Evolutionary conservation across 2,329 filamentous ascomycete species (phyloP).

Genomic region (Microdochium paspali): DNA sequence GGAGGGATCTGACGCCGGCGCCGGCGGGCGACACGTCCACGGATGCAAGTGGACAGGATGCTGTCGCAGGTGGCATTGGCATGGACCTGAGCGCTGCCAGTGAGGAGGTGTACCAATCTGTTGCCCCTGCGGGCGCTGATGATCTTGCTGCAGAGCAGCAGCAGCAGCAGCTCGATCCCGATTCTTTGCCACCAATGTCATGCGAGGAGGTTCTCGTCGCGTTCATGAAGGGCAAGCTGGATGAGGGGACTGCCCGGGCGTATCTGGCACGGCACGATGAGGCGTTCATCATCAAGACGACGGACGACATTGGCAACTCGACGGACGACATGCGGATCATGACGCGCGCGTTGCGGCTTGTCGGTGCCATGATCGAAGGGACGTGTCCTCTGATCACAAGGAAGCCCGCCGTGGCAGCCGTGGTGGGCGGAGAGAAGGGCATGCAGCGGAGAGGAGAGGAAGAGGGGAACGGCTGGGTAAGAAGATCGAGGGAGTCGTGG

Average conservation of each 20-base stretch:
- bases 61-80: neutral
- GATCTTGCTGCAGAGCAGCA: too few species aligned
- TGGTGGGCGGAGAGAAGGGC: neutral
- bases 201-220: neutral
- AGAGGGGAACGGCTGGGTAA: constrained; percentile 4
- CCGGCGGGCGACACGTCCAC: constrained; percentile 1
- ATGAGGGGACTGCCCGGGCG: neutral
- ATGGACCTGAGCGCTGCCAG: neutral
- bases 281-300: neutral
- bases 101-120: too few species aligned
- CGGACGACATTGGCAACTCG: neutral
- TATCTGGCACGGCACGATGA: neutral
- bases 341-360: neutral
- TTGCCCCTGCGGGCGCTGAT: too few species aligned
- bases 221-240: neutral
- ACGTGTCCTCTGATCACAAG: neutral
- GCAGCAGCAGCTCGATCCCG: neutral
- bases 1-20: constrained; percentile 42
- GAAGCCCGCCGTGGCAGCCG: neutral
- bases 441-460: constrained; percentile 2
- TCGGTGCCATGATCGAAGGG: neutral
- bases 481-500: constrained; percentile 26
- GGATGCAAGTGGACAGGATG: constrained; percentile 1
- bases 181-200: neutral
- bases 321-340: neutral